Evolutionary conservation across 2,329 filamentous ascomycete species (phyloP), one percentile per base, ranked within the genome.

Genomic region (Alternaria gansuensis): DNA sequence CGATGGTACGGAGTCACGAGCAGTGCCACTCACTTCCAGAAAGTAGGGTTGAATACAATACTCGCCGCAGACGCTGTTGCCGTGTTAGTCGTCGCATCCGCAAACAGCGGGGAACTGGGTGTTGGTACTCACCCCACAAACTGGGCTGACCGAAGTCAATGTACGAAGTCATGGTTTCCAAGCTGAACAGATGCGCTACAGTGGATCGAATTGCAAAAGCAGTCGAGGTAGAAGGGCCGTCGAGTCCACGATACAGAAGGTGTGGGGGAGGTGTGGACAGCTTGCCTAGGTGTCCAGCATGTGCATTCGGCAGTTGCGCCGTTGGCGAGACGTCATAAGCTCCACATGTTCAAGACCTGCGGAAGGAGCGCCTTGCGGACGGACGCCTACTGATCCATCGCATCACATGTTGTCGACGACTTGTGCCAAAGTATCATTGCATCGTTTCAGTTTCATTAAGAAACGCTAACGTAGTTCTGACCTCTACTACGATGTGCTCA

Each of bases 1-100:
- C 50, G 31, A 4, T 2, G 21, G 3, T 10, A 17, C 3, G 17
- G n/a, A 24, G 8, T 5, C 1, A 21, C 56, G 21, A 4, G 1
- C 0, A 51, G 34, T 37, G 41, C 37, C 43, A 64, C 60, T 83
- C 85, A 97, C 93, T 99, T 99, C 95, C 95, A 99, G 80, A 97
- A 98, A n/a, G 95, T 89, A 23, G 95, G 95, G 80, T 99, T 99
- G 81, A 99, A 98, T 48, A 89, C 85, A 80, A 99, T 96, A 52
- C 91, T 86, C 55, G 83, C 84, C 46, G 89, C 91, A 68, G 92
- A 91, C 68, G 95, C 93, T 97, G 63, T 66, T 29, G 46, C 43
- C 29, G 34, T 24, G 46, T 49, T 26, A 58, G 56, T 39, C 17
- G 37, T 54, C 52, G 51, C 52, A 34, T 55, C 40, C 28, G 26